Conservation (phyloP, 2,329 filamentous ascomycete species). For the Colletotrichum gloeosporioides region DNA sequence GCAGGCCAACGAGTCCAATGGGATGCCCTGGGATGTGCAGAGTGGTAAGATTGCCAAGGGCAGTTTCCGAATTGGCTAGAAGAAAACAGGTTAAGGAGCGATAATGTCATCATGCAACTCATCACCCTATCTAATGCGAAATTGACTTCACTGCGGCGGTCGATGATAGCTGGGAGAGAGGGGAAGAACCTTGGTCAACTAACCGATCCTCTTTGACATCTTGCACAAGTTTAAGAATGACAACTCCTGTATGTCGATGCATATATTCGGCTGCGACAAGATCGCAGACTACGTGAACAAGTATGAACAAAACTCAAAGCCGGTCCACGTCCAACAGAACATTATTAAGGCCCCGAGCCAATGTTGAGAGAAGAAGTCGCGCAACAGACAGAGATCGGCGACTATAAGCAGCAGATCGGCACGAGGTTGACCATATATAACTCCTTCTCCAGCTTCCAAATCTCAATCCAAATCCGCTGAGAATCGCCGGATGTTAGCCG, state of each 20-base stretch:
- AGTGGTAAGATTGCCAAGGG: background rate
- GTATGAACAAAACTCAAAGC: background rate
- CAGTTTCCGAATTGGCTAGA: background rate
- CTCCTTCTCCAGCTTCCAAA: background rate
- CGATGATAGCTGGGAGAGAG: background rate
- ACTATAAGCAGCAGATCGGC: background rate
- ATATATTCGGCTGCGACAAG: background rate
- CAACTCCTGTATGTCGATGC: background rate
- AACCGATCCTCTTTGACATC: background rate
- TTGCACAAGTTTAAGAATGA: background rate
- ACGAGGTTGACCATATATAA: background rate
- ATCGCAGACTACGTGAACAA: background rate
- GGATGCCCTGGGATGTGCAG: background rate
- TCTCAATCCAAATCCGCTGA: background rate
- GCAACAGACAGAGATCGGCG: background rate
- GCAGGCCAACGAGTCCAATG: background rate
- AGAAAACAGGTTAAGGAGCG: background rate
- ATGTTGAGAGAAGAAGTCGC: background rate
- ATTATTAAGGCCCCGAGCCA: background rate
- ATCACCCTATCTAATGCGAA: too few relatives aligned
- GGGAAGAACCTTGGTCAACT: background rate
- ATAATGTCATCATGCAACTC: too few relatives aligned
- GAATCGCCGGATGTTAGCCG: background rate
- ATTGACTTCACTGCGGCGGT: too few relatives aligned
- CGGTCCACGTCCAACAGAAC: background rate